Percentiles rank a stretch among this genome's conserved stretches.
These are phyloP conservation scores for Suhomyces terraborum DNA, from an alignment of 1,139 yeast genomes.

Conservation along the genomic window DNA sequence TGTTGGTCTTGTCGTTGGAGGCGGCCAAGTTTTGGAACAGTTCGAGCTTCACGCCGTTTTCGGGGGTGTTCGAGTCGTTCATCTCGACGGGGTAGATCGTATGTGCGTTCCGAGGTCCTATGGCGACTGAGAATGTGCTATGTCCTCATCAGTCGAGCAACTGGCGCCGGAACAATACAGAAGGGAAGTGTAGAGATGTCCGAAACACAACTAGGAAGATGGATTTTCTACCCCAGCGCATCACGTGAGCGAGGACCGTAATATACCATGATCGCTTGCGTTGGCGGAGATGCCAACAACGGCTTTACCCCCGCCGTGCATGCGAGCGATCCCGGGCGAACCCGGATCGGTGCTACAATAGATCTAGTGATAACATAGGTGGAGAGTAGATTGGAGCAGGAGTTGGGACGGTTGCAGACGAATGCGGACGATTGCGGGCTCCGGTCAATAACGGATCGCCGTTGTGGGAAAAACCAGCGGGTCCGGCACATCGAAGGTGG, in stretches of 20 bases:
- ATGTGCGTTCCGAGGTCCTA: background rate
- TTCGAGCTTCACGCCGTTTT: slow-evolving; percentile 6
- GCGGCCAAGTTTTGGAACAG: slow-evolving; percentile 8
- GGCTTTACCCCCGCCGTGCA: no score
- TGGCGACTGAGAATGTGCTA: background rate
- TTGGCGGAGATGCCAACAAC: no score
- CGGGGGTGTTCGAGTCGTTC: slow-evolving; percentile 1
- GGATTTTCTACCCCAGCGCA: slow-evolving; percentile 3
- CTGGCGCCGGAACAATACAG: background rate
- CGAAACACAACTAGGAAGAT: background rate
- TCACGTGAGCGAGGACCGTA: slow-evolving; percentile 3
- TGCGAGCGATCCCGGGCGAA: background rate
- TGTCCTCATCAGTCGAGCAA: background rate
- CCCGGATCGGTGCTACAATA: background rate
- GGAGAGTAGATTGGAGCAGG: no score
- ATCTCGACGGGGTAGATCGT: background rate
- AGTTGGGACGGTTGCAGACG: no score
- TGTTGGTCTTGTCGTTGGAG: background rate
- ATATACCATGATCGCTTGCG: no score
- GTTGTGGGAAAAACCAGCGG: no score
- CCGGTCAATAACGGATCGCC: no score
- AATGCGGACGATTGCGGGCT: no score
- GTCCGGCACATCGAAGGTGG: no score
- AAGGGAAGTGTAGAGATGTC: background rate
- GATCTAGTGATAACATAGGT: background rate